phyloP scores from a whole-genome alignment of 2,329 filamentous ascomycete species.

The Ophiostoma fasciatum region DNA sequence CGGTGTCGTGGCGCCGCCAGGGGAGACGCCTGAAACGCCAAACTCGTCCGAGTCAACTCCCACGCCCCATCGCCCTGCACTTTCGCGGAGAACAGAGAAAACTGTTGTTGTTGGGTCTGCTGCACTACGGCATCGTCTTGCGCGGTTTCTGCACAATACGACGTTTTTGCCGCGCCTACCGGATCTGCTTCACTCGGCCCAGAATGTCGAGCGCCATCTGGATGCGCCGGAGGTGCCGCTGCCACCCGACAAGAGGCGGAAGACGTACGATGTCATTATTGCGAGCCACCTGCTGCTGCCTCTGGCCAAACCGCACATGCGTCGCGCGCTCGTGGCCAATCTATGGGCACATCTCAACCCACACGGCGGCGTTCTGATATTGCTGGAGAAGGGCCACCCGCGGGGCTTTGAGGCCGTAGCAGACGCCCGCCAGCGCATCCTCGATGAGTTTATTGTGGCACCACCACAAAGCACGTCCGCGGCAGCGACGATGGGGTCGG shows the following conservation, averaged over 20 bases:
- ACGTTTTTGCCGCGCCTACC: constrained; percentile 87
- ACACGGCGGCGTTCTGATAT: constrained; percentile 69
- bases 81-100: too few species aligned
- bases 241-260: constrained; percentile 32
- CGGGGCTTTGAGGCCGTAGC: constrained; percentile 87
- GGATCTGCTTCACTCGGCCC: constrained; percentile 57
- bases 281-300: constrained; percentile 73
- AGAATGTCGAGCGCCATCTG: constrained; percentile 42
- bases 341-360: constrained; percentile 78
- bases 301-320: constrained; percentile 58
- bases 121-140: constrained; percentile 58
- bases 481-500: not conserved
- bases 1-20: constrained; percentile 57
- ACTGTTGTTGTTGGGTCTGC: constrained; percentile 70
- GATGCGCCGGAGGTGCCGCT: constrained; percentile 40
- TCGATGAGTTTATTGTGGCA: constrained; percentile 59
- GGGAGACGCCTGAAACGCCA: constrained; percentile 40
- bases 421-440: constrained; percentile 62
- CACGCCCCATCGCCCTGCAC: too few species aligned
- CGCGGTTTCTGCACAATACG: constrained; percentile 68
- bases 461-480: constrained; percentile 23
- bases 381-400: constrained; percentile 83
- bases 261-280: constrained; percentile 80
- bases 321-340: constrained; percentile 69
- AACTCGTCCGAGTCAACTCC: too few species aligned